These are phyloP conservation scores for Aspergillus homomorphus DNA, from an alignment of 495 filamentous ascomycete species.

Conservation along the genomic window DNA sequence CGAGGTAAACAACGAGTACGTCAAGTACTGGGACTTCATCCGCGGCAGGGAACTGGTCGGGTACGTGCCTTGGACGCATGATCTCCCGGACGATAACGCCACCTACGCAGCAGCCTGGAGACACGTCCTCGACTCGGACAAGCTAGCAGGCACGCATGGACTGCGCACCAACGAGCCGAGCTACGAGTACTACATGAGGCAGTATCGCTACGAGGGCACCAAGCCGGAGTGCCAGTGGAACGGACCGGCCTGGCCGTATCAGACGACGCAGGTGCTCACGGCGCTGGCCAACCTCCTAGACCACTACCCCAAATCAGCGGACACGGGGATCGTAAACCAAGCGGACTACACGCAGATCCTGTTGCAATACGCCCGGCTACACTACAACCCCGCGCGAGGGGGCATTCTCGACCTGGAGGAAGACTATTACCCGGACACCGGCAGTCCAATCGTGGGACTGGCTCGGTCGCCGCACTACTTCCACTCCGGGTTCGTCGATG, in stretches of 20 bases:
- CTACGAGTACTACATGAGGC: slow-evolving; percentile 32
- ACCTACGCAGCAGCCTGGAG: slow-evolving; percentile 22
- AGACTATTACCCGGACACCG: slow-evolving; percentile 28
- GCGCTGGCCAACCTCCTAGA: slow-evolving; percentile 31
- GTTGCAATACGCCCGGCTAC: slow-evolving; percentile 25
- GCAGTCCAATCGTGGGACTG: slow-evolving; percentile 22
- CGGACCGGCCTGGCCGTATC: slow-evolving; percentile 32
- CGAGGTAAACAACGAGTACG: slow-evolving; percentile 25
- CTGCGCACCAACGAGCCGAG: slow-evolving; percentile 30
- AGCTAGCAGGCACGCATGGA: slow-evolving; percentile 24
- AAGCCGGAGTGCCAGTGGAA: slow-evolving; percentile 32
- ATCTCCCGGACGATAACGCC: slow-evolving; percentile 26
- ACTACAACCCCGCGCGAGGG: slow-evolving; percentile 25
- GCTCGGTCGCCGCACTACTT: slow-evolving; percentile 30
- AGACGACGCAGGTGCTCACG: slow-evolving; percentile 27
- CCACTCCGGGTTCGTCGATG: slow-evolving; percentile 31
- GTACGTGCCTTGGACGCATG: slow-evolving; percentile 31
- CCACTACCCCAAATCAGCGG: slow-evolving; percentile 25
- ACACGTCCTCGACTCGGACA: slow-evolving; percentile 17
- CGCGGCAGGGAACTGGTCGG: slow-evolving; percentile 31
- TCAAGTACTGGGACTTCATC: slow-evolving; percentile 32
- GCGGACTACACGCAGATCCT: slow-evolving; percentile 26
- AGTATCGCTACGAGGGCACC: slow-evolving; percentile 27
- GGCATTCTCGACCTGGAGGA: slow-evolving; percentile 29
- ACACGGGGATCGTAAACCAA: slow-evolving; percentile 13